These are phyloP conservation scores for Elaeis guineensis DNA, from an alignment of 176 grass and related monocot species.

Conservation along the genomic window DNA sequence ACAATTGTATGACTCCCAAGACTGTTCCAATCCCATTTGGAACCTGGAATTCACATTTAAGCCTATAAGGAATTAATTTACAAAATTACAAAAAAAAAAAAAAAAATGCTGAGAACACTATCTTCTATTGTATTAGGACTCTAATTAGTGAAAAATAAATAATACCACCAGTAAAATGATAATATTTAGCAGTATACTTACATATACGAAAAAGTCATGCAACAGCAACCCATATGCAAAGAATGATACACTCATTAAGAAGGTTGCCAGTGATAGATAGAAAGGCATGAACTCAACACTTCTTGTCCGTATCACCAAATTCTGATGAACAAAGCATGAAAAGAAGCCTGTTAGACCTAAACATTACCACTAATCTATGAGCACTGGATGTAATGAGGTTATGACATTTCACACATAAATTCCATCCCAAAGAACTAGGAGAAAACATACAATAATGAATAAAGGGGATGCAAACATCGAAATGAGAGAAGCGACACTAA, in stretches of 20 bases:
- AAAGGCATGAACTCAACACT: slow-evolving; percentile 99
- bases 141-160: too few species aligned
- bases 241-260: slow-evolving; percentile 89
- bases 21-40: slow-evolving; percentile 86
- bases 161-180: too few species aligned
- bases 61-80: too few species aligned
- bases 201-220: slow-evolving; percentile 94
- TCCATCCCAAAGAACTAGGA: neutral
- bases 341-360: neutral
- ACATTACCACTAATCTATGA: too few species aligned
- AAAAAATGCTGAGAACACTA: too few species aligned
- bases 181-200: slow-evolving; percentile 23
- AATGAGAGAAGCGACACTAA: slow-evolving; percentile 82
- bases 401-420: neutral
- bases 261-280: slow-evolving; percentile 81
- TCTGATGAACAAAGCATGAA: slow-evolving; percentile 28
- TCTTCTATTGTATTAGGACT: too few species aligned
- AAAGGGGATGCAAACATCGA: slow-evolving; percentile 95
- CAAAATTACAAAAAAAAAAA: too few species aligned
- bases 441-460: slow-evolving; percentile 58
- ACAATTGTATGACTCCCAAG: slow-evolving; percentile 57
- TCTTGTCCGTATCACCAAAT: slow-evolving; percentile 74
- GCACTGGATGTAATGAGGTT: too few species aligned
- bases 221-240: slow-evolving; percentile 65
- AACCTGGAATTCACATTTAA: slow-evolving; percentile 39